Base-by-base conservation (phyloP, 345 rosid genomes). In the Xanthoceras sorbifolium region DNA sequence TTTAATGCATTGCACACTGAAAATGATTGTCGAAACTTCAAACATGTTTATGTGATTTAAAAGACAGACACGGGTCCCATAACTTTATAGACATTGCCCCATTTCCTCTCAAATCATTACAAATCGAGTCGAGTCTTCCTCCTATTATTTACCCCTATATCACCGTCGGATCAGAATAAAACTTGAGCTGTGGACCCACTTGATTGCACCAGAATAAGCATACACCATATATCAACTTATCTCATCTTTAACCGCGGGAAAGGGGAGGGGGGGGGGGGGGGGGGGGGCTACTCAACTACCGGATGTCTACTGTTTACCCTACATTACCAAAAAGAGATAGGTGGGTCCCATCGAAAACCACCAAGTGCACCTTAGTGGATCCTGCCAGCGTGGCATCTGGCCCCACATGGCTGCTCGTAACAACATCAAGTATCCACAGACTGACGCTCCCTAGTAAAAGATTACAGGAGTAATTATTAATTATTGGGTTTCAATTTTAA, bases 1-100 rank as follows among this genome's bases (percentile, higher is more conserved):
- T 78, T 82, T 25, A 20, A 18, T 40, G 0, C 84, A 60, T 61
- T 73, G 84, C 85, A 79, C 82, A 48, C 80, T 38, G 44, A 28
- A 67, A 67, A 71, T 77, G 71, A 78, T 71, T 44, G 77, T 32
- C n/a, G n/a, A n/a, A n/a, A n/a, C n/a, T n/a, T 74, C 0, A 22
- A 36, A 64, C 64, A 32, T 40, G 54, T 54, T 71, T 2, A 4
- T 9, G 42, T 32, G 71, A 52, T 50, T 22, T 38, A 10, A 62
- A 7, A 6, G 34, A 38, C 66, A 61, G 15, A 34, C 12, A 1
- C 25, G 0, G 44, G 76, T 48, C 69, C 69, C 69, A 6, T n/a
- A 6, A 0, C 18, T 44, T 60, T 4, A n/a, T n/a, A 0, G 67
- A n/a, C 42, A 12, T 11, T 28, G 40, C 28, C 69, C 69, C 17